Conservation (phyloP, 2,329 filamentous ascomycete species). For the Thielaviopsis musarum region DNA sequence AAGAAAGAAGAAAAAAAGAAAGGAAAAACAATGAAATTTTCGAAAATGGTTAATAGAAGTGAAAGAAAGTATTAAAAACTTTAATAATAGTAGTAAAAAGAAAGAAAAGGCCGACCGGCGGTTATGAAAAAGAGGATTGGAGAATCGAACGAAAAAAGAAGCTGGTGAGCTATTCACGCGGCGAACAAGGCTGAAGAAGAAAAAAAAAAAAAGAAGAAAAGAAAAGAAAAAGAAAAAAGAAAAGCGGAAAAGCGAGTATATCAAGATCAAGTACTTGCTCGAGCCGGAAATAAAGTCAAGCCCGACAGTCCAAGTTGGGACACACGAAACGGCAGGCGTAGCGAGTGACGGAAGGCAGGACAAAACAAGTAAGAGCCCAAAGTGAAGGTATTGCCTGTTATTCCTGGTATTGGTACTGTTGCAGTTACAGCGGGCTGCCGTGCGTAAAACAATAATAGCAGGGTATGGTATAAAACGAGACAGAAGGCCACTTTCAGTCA, state of each 20-base stretch:
- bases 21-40: background rate
- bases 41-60: background rate
- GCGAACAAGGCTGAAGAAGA: conserved; percentile 2
- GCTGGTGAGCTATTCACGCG: conserved; percentile 2
- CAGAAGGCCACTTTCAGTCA: too few relatives aligned
- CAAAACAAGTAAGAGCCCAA: too few relatives aligned
- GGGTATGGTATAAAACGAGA: too few relatives aligned
- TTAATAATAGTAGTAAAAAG: background rate
- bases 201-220: conserved; percentile 3
- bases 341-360: too few relatives aligned
- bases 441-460: too few relatives aligned
- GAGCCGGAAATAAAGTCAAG: too few relatives aligned
- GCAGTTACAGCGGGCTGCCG: too few relatives aligned
- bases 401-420: too few relatives aligned
- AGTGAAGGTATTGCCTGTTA: too few relatives aligned
- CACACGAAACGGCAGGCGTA: background rate
- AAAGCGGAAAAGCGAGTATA: background rate
- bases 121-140: background rate
- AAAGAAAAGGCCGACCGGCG: conserved; percentile 8
- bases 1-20: background rate
- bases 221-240: conserved; percentile 2
- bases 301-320: background rate
- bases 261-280: background rate
- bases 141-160: conserved; percentile 5
- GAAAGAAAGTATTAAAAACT: background rate